Base-by-base conservation (phyloP, 768 basidiomycete genomes). In the Phaeotremella skinneri region DNA sequence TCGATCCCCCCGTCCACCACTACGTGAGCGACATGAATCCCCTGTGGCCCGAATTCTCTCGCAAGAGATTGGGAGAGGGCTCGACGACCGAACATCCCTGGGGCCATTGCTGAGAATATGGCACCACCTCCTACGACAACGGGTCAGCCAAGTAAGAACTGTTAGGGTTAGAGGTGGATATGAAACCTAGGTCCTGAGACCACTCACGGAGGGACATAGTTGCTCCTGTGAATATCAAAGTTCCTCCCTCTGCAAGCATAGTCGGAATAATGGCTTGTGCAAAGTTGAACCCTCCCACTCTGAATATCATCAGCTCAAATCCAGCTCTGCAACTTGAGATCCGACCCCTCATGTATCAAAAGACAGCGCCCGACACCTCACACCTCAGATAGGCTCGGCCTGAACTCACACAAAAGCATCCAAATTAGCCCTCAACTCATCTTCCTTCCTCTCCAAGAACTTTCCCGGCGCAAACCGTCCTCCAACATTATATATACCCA, bases 21-120 rank as follows among this genome's bases (percentile, higher is more conserved):
- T 42, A 74, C 63, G 64, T 76, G 73, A 0, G 69, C 68, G 20
- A 77, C 75, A 49, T 78, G 77, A 2, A 78, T 66, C 13, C 71
- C 74, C 45, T 76, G 53, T 0, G 71, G 67, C 1, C 70, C 71
- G 26, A 72, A 78, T 47, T 78, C 77, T 4, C 76, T 43, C 0
- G 77, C 77, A 9, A 78, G 63, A 0, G 59, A 66, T 61, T 74
- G 73, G 3, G 70, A 59, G 1, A 74, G 51, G 0, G 64, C 66
- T 39, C 73, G 57, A 26, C 67, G 47, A 1, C 68, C 73, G 54
- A 72, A 72, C 64, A 67, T 69, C 4, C 53, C 59, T 3, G 73
- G 68, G n/a, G 73, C 68, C 48, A 64, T 56, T 25, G 62, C 53
- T 20, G 48, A 50, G 55, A 67, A 68, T 37, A 34, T 45, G n/a